Percentiles rank a stretch among this genome's conserved stretches.
These are phyloP conservation scores for Phytophthora litchii DNA, from an alignment of 352 stramenopile genomes.

Conservation along the genomic window DNA sequence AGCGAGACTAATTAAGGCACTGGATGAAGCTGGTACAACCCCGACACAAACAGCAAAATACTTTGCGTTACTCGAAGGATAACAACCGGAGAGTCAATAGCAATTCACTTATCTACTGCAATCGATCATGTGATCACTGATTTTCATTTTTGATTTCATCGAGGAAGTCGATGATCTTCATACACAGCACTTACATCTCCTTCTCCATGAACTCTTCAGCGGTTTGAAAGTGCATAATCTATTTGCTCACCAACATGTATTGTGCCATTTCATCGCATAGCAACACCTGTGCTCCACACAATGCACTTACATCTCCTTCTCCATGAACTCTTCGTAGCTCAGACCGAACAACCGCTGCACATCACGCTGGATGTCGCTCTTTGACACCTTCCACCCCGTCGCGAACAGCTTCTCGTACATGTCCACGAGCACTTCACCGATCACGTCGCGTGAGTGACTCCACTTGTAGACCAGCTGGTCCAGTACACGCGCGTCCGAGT, in stretches of 20 bases:
- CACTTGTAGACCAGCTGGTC: conserved; percentile 97
- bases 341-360: conserved; percentile 84
- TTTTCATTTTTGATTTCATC: no score
- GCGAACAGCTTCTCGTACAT: conserved; percentile 89
- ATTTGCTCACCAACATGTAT: background rate
- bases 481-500: conserved; percentile 93
- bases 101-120: conserved; percentile 4
- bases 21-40: conserved; percentile 18
- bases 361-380: conserved; percentile 86
- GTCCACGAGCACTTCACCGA: conserved; percentile 85
- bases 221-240: background rate
- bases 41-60: conserved; percentile 17
- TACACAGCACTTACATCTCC: no score
- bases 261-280: background rate
- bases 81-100: conserved; percentile 5
- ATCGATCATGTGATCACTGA: no score
- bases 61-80: conserved; percentile 28
- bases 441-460: conserved; percentile 90
- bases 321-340: conserved; percentile 94
- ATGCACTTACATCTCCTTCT: conserved; percentile 49
- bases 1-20: conserved; percentile 22
- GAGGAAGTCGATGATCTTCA: no score
- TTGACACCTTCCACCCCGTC: conserved; percentile 89
- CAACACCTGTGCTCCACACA: background rate
- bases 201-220: no score